Percentiles rank a stretch among this genome's conserved stretches.
phyloP scores from a whole-genome alignment of 352 stramenopile species.

The Saprolegnia diclina region DNA sequence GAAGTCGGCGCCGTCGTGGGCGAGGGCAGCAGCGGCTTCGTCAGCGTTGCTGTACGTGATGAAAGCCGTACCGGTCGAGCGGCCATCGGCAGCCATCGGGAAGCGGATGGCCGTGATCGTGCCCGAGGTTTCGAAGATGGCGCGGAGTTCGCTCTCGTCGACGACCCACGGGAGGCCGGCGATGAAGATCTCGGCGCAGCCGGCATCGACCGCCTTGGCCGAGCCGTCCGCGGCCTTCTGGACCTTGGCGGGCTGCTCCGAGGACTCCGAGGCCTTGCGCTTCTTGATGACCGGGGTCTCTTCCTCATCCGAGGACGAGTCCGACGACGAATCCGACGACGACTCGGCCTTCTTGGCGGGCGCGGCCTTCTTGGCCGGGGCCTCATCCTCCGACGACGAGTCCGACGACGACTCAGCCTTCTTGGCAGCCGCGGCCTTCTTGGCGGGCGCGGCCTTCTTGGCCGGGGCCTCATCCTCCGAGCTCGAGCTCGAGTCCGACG shows the following conservation, averaged over 20 bases:
- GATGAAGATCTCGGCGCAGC: conserved; percentile 80
- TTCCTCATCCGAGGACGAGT: conserved; percentile 55
- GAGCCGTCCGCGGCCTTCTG: conserved; percentile 71
- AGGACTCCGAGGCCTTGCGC: conserved; percentile 69
- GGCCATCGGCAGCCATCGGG: conserved; percentile 82
- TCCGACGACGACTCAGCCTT: conserved; percentile 48
- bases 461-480: conserved; percentile 39
- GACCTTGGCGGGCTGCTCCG: conserved; percentile 50
- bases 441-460: conserved; percentile 32
- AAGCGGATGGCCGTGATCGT: conserved; percentile 81
- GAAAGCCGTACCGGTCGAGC: conserved; percentile 92
- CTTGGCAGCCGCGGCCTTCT: conserved; percentile 47
- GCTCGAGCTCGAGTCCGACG: conserved; percentile 29
- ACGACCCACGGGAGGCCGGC: conserved; percentile 93
- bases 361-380: conserved; percentile 39
- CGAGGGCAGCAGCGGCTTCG: conserved; percentile 75
- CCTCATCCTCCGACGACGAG: conserved; percentile 47
- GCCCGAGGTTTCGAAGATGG: conserved; percentile 91
- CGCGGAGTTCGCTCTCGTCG: conserved; percentile 90
- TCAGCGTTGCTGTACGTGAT: conserved; percentile 84
- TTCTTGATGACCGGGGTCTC: conserved; percentile 76
- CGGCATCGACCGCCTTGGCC: conserved; percentile 47
- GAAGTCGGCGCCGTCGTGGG: conserved; percentile 92
- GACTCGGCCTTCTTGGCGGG: conserved; percentile 33
- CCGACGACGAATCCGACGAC: conserved; percentile 48